Evolutionary conservation across 306 rosid species (phyloP), one percentile per base, ranked within the genome.

Genomic region (Cucurbita argyrosperma): DNA sequence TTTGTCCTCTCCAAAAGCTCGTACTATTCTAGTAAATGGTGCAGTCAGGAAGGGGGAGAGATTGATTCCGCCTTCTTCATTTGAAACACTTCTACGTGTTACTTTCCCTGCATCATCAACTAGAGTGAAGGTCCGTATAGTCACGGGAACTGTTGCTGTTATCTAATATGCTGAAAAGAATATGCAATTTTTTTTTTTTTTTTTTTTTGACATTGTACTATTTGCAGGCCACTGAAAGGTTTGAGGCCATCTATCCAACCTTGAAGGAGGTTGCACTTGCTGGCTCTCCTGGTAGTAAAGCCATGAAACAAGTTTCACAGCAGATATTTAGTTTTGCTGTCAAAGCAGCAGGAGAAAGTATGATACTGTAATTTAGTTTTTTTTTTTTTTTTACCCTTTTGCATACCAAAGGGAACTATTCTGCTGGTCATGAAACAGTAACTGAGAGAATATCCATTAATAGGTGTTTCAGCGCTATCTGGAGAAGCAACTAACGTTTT

Each of bases 21-120:
- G 90, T 40, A 75, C 87, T 67, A 76, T 90, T 83, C 82, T 94
- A 80, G 85, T 94, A 42, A 94, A 94, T 78, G 79, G 89, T 80
- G 97, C 96, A 66, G 90, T 89, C 58, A 94, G 89, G 84, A 94
- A 89, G 84, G 97, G 97, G 66, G 98, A 94, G 76, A 85, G 97
- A 8, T 78, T 94, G 74, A 83, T 94, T 74, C 96, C 96, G 64
- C 97, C 96, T 42, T 55, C 91, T 80, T 80, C 95, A 19, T 82
- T 90, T 76, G 97, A 89, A 83, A 85, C 74, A 79, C 86, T 94
- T 79, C 7, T 86, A 69, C 87, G 88, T 39, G 91, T 77, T 79
- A 90, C 95, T 38, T 94, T 86, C 69, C 92, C 97, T 42, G 78
- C 85, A 18, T 80, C 88, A 72, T 86, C 98, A 42, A 78, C 90